Evolutionary conservation across 2,329 filamentous ascomycete species (phyloP), one percentile per base, ranked within the genome.

Genomic region (Cladosporium colombiae): DNA sequence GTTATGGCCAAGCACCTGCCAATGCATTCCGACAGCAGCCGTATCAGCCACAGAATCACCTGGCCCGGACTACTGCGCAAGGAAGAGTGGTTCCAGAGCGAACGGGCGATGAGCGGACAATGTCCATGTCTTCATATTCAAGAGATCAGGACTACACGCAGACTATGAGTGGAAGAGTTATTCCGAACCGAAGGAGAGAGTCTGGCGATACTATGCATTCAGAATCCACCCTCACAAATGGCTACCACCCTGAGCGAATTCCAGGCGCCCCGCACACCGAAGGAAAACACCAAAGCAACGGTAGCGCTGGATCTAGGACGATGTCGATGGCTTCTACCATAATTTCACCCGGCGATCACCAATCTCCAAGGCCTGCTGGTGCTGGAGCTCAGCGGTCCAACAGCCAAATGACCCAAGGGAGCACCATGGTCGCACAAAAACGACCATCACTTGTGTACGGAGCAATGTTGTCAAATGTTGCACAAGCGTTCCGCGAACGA

Each of bases 271-370:
- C 68, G 27, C 62, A 66, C 23, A 59, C 66, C 8, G 70, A 70
- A 33, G 70, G 69, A 18, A 65, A 73, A 33, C 66, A 70, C 60
- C 69, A 70, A 18, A 76, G 74, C 65, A 67, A 79, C 66, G 75
- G 76, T 44, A 78, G 76, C 61, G 69, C 75, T 56, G 72, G 82
- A 7, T 86, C 86, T 13, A 85, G 93, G 66, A 90, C 92, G 52
- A 93, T 97, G 88, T 97, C 93, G 1, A 96, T 97, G 91, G 92
- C 93, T 35, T 97, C 93, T 25, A 93, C 90, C 10, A 85, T 92
- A 65, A 86, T 87, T 10, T 85, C 90, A 27, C 74, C 74, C 5
- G 66, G 68, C 18, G 72, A 74, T 23, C 64, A 68, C 27, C 67
- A 70, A 18, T 73, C 72, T 8, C 72, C 73, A 10, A 65, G 73